These are phyloP conservation scores for Austroboletus novae-zelandiae DNA, from an alignment of 1,284 basidiomycete species.

Conservation along the genomic window DNA sequence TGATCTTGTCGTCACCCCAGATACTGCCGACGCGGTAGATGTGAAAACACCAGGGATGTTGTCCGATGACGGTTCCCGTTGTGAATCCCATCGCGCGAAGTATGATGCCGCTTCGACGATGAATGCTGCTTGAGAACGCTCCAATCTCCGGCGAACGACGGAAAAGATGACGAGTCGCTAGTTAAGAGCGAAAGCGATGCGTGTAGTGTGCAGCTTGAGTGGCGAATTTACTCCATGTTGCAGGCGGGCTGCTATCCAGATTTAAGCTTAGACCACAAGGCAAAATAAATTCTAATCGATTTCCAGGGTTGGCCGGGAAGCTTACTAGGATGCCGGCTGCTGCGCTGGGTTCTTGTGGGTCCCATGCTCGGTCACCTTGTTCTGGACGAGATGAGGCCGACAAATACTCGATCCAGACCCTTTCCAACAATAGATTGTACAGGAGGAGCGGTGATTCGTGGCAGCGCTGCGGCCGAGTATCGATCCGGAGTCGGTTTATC, in stretches of 20 bases:
- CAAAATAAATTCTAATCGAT: background rate
- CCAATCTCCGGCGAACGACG: background rate
- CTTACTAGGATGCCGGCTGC: background rate
- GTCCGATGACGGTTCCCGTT: background rate
- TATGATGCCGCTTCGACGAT: background rate
- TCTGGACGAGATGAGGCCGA: background rate
- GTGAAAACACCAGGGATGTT: slow-evolving; percentile 20
- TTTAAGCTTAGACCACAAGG: background rate
- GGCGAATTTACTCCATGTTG: background rate
- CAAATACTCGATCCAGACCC: background rate
- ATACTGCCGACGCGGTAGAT: slow-evolving; percentile 29
- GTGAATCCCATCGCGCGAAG: background rate
- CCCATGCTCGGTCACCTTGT: background rate
- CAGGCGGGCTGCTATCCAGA: background rate
- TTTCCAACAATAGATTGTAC: background rate
- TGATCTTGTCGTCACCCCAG: slow-evolving; percentile 30
- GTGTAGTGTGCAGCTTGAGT: background rate
- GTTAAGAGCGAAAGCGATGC: background rate
- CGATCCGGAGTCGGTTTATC: background rate
- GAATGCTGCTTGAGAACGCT: background rate
- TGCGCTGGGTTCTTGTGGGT: background rate
- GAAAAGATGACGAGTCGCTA: background rate
- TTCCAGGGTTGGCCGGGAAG: background rate
- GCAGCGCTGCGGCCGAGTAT: background rate
- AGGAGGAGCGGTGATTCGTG: background rate